Evolutionary conservation across 2,329 filamentous ascomycete species (phyloP), one percentile per base, ranked within the genome.

Genomic region (Colletotrichum sp.): DNA sequence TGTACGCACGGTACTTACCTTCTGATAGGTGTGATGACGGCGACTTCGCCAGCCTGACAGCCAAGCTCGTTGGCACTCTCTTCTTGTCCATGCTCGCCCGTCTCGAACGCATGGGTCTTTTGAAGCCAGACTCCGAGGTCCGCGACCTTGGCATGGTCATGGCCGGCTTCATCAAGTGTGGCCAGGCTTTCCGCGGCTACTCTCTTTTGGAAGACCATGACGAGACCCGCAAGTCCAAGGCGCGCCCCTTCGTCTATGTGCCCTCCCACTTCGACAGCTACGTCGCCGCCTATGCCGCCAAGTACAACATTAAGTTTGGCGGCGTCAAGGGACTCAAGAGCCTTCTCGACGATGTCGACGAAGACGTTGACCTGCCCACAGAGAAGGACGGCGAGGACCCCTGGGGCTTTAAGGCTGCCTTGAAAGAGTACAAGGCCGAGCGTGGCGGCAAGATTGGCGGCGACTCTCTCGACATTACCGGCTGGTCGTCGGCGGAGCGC

Each of bases 51-150:
- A 81, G 83, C 34, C 80, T 84, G 28, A 76, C 77, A n/a, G 79
- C 81, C 0, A 65, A 48, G 12, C 78, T 81, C 10, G 36, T 78
- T 1, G 81, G 81, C 43, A 80, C 80, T 34, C 78, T 85, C 79
- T 85, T 87, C 78, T 79, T 87, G n/a, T 71, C 81, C 28, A 85
- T 83, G 80, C 82, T 88, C 12, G 82, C 83, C 6, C 79, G 75
- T 18, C 81, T 87, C 24, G 84, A 86, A 65, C 73, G 75, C 26
- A 72, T 81, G 14, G 74, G 74, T 6, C 79, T 84, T 13, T 79
- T 88, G 4, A 78, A 79, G 7, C 76, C 81, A 12, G 80, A 81
- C 32, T 84, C 83, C 1, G 83, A 84, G 26, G 78, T 86, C 24
- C 80, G 81, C 69, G 85, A 84, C 70, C 76, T 87, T 2, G 83